Evolutionary conservation across 2,329 filamentous ascomycete genomes (phyloP), one percentile per base, ranked within the genome.

Genomic region (Davidsoniella eucalypti): DNA sequence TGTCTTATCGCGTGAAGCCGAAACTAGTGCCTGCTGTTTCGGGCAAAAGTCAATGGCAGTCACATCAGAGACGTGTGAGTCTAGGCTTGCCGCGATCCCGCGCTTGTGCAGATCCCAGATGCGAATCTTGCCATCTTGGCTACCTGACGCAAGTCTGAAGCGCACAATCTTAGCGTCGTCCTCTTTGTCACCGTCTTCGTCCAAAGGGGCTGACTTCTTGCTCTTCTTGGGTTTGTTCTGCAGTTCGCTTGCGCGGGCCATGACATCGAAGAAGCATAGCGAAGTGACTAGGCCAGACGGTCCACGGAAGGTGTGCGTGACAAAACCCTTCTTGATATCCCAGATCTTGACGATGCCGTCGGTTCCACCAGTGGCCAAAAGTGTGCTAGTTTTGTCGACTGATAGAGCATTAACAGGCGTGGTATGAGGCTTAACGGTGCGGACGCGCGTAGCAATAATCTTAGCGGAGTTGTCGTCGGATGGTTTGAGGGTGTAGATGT

Each of bases 11-110:
- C 92, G 77, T 61, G 87, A 84, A 17, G 80, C 87, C 4, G 87
- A 92, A 2, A 98, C 73, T 26, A 98, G 68, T 4, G 79, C 69
- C 59, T 90, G 79, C 59, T 87, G 78, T 50, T 80, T 68, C 0
- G 78, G 64, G 4, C 84, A 92, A 63, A 84, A 98, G 58, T 92
- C 84, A 46, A 98, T 64, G 48, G 79, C 80, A 57, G 87, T 81
- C n/a, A 98, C 85, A 56, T 96, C 85, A 8, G 92, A 96, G 18
- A 94, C 87, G 61, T 98, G 93, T 0, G 87, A 92, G 54, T 96
- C 87, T 29, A 94, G 70, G 16, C 80, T 79, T 17, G 85, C 84
- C 18, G 86, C 71, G 53, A 81, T 80, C 55, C 76, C 84, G 51
- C 85, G 77, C 67, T 86, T 93, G 65, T 88, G 80, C 52, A 98